Evolutionary conservation across 2,329 filamentous ascomycete genomes (phyloP).

Genomic region (Nannizzia gypsea): DNA sequence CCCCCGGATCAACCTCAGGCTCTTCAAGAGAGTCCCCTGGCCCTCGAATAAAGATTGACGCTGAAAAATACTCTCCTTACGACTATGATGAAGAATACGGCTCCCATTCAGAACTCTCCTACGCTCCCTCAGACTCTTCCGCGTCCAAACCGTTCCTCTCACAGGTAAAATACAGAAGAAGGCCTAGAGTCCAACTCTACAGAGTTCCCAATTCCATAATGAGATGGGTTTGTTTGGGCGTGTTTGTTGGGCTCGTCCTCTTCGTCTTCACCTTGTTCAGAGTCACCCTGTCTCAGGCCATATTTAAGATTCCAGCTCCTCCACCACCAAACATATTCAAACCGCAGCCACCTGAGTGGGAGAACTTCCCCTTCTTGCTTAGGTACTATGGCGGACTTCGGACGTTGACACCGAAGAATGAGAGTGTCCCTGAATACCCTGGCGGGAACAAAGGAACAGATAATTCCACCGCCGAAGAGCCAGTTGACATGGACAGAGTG

Average conservation of each 20-base stretch:
- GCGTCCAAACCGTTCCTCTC: conserved; percentile 31
- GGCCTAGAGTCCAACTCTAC: conserved; percentile 37
- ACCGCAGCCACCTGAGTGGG: conserved; percentile 54
- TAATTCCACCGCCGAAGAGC: conserved; percentile 5
- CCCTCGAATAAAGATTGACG: conserved; percentile 10
- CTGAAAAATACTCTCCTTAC: conserved; percentile 16
- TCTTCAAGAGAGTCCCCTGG: background rate
- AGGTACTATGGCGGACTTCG: conserved; percentile 84
- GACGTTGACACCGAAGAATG: conserved; percentile 50
- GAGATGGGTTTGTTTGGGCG: conserved; percentile 62
- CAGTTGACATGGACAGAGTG: background rate
- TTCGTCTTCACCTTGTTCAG: conserved; percentile 67
- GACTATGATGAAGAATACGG: conserved; percentile 23
- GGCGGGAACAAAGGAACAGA: conserved; percentile 31
- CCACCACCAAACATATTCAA: conserved; percentile 29
- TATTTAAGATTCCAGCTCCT: conserved; percentile 52
- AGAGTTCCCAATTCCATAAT: conserved; percentile 61
- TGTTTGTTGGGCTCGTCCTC: conserved; percentile 58
- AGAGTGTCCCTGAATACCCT: conserved; percentile 75
- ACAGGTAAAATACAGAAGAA: conserved; percentile 24
- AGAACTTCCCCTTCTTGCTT: conserved; percentile 71
- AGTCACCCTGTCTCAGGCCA: conserved; percentile 48
- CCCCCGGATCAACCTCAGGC: background rate
- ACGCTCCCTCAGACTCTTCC: conserved; percentile 27
- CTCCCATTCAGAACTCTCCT: conserved; percentile 43